Conservation (phyloP, 2,329 filamentous ascomycete species). For the Scorias spongiosa region DNA sequence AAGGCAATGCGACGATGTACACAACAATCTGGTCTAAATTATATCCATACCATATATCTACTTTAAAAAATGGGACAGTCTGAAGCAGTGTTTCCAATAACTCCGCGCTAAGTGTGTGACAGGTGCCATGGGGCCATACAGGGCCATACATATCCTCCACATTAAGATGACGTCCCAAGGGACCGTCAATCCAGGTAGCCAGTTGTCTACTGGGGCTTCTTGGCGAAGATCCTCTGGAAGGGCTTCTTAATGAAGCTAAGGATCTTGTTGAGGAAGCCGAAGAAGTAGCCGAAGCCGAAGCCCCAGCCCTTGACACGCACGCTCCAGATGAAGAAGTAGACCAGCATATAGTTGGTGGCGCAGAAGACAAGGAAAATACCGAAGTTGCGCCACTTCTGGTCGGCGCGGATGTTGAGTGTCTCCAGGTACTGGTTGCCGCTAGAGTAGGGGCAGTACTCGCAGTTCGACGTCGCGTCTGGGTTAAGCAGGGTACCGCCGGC, state of each 20-base stretch:
- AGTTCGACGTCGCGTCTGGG: constrained; percentile 39
- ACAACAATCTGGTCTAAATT: too few relatives aligned
- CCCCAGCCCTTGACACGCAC: constrained; percentile 55
- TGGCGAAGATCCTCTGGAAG: constrained; percentile 11
- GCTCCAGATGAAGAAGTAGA: constrained; percentile 59
- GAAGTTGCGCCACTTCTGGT: constrained; percentile 52
- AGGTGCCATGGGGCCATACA: too few relatives aligned
- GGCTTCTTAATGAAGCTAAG: constrained; percentile 22
- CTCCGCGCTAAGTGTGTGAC: too few relatives aligned
- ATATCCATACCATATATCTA: too few relatives aligned
- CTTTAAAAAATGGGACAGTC: too few relatives aligned
- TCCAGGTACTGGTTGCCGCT: constrained; percentile 52
- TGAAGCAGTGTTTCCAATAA: too few relatives aligned
- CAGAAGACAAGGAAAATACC: constrained; percentile 60
- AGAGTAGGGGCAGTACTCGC: constrained; percentile 55
- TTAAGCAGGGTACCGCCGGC: constrained; percentile 50
- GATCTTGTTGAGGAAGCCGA: constrained; percentile 31
- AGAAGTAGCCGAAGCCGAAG: constrained; percentile 50
- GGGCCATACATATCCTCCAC: too few relatives aligned
- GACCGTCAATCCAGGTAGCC: too few relatives aligned
- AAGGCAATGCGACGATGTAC: too few relatives aligned
- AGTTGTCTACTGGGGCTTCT: constrained; percentile 4
- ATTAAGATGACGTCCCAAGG: too few relatives aligned
- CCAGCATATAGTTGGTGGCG: constrained; percentile 53
- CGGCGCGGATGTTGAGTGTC: constrained; percentile 35